Base-by-base conservation (phyloP, 2,329 filamentous ascomycete species). In the Triangularia verruculosa region DNA sequence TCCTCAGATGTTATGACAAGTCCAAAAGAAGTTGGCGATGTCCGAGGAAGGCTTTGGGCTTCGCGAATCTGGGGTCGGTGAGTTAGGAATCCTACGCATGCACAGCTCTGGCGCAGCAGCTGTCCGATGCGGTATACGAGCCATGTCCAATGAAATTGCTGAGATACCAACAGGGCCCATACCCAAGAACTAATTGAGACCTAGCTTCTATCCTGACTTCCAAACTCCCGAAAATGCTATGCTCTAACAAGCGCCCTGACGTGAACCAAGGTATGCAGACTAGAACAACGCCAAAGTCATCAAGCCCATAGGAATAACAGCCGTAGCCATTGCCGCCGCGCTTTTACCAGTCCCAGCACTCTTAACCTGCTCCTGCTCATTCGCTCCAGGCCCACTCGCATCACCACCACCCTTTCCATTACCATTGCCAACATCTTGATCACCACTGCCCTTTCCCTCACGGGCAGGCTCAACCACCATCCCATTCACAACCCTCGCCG, bases 401-500 rank as follows among this genome's bases (percentile, higher is more conserved):
- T 32, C 43, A 12, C 11, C 30, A 32, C 34, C 34, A 24, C 13
- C 34, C 5, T 17, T 9, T 76, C 77, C 82, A 61, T 81, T 79
- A 12, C 71, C 2, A n/a, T 24, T 13, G n/a, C n/a, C n/a, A n/a
- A n/a, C n/a, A n/a, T n/a, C n/a, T n/a, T n/a, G n/a, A n/a, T n/a
- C n/a, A n/a, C n/a, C n/a, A n/a, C n/a, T n/a, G n/a, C n/a, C n/a
- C 11, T 27, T 74, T 11, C 74, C 75, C 43, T 70, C 70, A 65
- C 82, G n/a, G 2, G n/a, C 39, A 17, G 51, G 56, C 59, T 55
- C 56, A 30, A 64, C 43, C 28, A 66, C 52, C 24, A 59, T 57
- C 54, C 51, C 60, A 17, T 59, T 27, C 64, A 54, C 80, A 55
- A 88, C 80, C 4, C 82, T 77, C 1, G 86, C 89, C 34, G 82